Evolutionary conservation across 2,329 filamentous ascomycete species (phyloP), one percentile per base, ranked within the genome.

Genomic region (Didymella exigua): DNA sequence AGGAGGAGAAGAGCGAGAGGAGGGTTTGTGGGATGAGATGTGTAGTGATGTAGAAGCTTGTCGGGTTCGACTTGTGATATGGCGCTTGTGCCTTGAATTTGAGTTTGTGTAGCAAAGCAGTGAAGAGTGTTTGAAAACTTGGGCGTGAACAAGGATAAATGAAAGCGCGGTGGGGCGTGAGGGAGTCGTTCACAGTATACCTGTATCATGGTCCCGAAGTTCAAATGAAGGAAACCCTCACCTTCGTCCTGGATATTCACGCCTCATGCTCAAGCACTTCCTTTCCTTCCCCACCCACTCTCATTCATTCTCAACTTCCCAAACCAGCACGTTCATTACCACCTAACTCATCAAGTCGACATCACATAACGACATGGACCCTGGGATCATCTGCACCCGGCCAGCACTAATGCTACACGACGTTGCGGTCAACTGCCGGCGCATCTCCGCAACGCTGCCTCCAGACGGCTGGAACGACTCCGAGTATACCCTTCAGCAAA

Each of bases 401-500:
- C 7, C 18, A 13, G 14, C 24, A 1, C 11, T 4, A 4, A 41
- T 31, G 34, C 45, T 41, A 4, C 8, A 33, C 19, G 26, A 40
- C 16, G n/a, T 26, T 4, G 27, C 21, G n/a, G 37, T 14, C 6
- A 54, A 62, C 19, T 48, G 45, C 18, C 60, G 62, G 40, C 46
- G 49, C 1, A 45, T 66, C 2, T 63, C 61, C 1, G 57, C 52
- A 1, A 51, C n/a, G 16, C 44, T 68, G 8, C 61, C 58, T n/a
- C 61, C 60, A 9, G 59, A 67, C 24, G 45, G 42, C 9, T 67
- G 58, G 61, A 49, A 58, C 18, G 4, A 33, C 18, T n/a, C 29
- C 21, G 21, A 14, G 3, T 33, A 16, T 11, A 41, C 46, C 10
- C 21, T 42, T 4, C 21, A 41, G 29, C 37, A 14, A 18, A 49